A percentile compares a stretch with the other conserved stretches of the same genome.
phyloP scores from a whole-genome alignment of 441 rosid species.

The Theobroma grandiflorum region DNA sequence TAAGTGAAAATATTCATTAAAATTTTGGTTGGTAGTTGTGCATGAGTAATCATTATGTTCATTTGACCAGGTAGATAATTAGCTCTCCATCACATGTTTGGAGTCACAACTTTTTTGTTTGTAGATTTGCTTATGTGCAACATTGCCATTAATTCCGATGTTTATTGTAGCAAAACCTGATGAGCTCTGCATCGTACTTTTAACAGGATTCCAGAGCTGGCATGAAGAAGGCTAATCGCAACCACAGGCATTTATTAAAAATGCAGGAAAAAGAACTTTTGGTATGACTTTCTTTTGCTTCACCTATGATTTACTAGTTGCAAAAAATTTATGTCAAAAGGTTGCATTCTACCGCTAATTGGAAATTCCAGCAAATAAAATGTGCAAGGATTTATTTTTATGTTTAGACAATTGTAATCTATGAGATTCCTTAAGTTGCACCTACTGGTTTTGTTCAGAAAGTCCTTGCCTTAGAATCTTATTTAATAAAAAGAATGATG shows the following conservation, averaged over 20 bases:
- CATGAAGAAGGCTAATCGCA: constrained; percentile 45
- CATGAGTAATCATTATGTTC: background rate
- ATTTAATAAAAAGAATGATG: background rate
- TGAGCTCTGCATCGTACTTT: constrained; percentile 16
- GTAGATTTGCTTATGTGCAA: background rate
- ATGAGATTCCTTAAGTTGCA: background rate
- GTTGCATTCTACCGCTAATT: background rate
- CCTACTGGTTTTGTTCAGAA: background rate
- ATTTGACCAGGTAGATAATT: background rate
- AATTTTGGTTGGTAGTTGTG: background rate
- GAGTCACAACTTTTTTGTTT: background rate
- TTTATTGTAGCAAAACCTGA: constrained; percentile 12
- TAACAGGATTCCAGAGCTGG: constrained; percentile 57
- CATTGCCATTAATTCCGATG: background rate
- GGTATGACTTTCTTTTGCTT: constrained; percentile 48
- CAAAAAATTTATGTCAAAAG: background rate
- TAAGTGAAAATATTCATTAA: background rate
- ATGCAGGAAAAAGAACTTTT: constrained; percentile 78
- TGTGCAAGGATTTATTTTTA: background rate
- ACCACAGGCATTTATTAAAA: constrained; percentile 58
- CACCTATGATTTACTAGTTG: background rate
- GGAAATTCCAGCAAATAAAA: background rate
- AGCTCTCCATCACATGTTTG: background rate
- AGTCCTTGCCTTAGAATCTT: background rate
- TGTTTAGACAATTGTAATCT: background rate